Evolutionary conservation across 1,284 basidiomycete species (phyloP).

Genomic region (Sanghuangporus baumii): DNA sequence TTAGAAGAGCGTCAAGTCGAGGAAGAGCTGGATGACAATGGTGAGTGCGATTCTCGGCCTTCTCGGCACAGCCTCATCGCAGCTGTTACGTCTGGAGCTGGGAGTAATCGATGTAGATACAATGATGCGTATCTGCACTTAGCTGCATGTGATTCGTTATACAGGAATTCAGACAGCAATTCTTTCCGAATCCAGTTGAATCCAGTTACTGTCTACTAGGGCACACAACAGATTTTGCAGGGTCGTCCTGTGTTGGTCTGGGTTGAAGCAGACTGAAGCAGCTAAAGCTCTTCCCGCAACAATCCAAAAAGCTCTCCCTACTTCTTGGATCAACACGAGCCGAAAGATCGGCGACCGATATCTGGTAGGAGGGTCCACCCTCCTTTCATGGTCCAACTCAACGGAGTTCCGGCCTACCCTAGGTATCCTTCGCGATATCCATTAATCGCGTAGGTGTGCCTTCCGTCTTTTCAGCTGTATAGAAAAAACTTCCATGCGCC

Average conservation of each 20-base stretch:
- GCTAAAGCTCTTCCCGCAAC: background rate
- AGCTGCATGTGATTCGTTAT: too few species aligned
- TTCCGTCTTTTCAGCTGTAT: too few species aligned
- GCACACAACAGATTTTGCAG: too few species aligned
- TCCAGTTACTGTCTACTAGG: too few species aligned
- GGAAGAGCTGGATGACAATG: background rate
- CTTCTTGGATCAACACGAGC: background rate
- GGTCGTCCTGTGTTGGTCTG: too few species aligned
- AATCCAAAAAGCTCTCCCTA: background rate
- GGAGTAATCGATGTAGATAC: too few species aligned
- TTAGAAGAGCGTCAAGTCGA: background rate
- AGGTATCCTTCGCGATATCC: background rate
- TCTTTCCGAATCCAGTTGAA: too few species aligned
- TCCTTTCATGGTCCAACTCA: background rate
- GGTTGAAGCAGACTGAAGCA: too few species aligned
- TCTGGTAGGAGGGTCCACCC: background rate
- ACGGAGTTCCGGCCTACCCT: background rate
- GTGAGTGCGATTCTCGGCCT: background rate
- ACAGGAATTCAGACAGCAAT: too few species aligned
- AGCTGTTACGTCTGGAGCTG: background rate
- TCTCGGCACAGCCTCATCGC: background rate
- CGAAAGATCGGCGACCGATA: background rate
- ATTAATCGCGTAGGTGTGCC: too few species aligned
- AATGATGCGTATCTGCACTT: too few species aligned
- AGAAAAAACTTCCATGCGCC: too few species aligned